Conservation (phyloP, 805 yeast genomes). For the Candida qinlingensis region DNA sequence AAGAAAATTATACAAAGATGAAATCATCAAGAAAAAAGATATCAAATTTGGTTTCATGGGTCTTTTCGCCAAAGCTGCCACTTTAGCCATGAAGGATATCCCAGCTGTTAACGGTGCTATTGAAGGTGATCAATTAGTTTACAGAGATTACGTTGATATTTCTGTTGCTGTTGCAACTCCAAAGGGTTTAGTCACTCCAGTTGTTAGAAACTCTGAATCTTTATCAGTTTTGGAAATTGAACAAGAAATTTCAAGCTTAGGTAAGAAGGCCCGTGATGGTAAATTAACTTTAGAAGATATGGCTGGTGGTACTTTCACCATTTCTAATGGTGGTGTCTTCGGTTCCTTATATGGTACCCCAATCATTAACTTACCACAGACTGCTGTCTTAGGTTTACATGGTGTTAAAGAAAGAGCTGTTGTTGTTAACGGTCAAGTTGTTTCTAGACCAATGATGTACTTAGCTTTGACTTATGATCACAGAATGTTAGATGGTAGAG, state of each 20-base stretch:
- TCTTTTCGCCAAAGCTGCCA: constrained; percentile 89
- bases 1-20: constrained; percentile 97
- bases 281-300: constrained; percentile 95
- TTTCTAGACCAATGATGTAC: constrained; percentile 99
- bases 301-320: constrained; percentile 99
- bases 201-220: constrained; percentile 94
- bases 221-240: constrained; percentile 84
- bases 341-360: constrained; percentile 98
- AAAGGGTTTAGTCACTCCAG: constrained; percentile 97
- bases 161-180: constrained; percentile 98
- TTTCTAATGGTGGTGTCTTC: constrained; percentile 98
- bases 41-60: constrained; percentile 98
- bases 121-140: constrained; percentile 90
- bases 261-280: constrained; percentile 94
- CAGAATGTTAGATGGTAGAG: constrained; percentile 97
- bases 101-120: constrained; percentile 96
- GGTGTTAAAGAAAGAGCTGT: constrained; percentile 98
- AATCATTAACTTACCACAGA: constrained; percentile 96
- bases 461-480: constrained; percentile 97
- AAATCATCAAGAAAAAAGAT: constrained; percentile 88
- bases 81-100: constrained; percentile 88
- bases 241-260: constrained; percentile 72
- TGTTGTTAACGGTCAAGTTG: constrained; percentile 92
- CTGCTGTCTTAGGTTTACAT: constrained; percentile 95
- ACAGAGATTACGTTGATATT: constrained; percentile 93